Evolutionary conservation across 2,329 filamentous ascomycete genomes (phyloP), one percentile per base, ranked within the genome.

Genomic region (Penicillium freii): DNA sequence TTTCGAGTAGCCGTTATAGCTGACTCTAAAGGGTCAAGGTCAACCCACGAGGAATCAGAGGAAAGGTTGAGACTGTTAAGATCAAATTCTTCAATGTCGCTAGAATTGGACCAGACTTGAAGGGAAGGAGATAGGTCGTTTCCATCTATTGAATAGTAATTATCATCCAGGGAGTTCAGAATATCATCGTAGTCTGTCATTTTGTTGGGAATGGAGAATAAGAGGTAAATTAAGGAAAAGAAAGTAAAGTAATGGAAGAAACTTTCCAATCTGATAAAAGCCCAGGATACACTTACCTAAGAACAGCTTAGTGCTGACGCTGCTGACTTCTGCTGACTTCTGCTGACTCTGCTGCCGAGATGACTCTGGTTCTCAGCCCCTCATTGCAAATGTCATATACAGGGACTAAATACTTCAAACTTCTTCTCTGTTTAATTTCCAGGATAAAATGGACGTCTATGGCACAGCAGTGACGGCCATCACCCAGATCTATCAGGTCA

Each of bases 391-490:
- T 23, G 23, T 29, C 9, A 4, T 10, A 29, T 29, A 29, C 9
- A 29, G 27, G 8, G 27, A 31, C 10, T 11, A 31, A 11, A 31
- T 31, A 31, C 29, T 31, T 11, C 3, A 11, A 5, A 11, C 10
- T 31, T 31, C 10, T 11, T 11, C 29, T 31, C 29, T 33, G 27
- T 11, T 19, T 29, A 5, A 19, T 38, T 11, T 23, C 10, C 3
- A 17, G 33, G 1, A 7, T 23, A 62, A 40, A 15, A 70, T 70
- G 67, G 68, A 70, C 56, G 39, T 69, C 34, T 70, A 69, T 52
- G 66, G 66, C 9, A 69, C 68, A 11, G 64, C 67, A 25, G 55
- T 62, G 9, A 69, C 67, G 8, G 68, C 62, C n/a, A 61, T 69
- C 17, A 61, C 61, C 44, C 64, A 71, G 33, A 58, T 69, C 47